Percentiles rank a stretch among this genome's conserved stretches.
Conservation (phyloP, 352 stramenopile species). For the Globisporangium parvum region DNA sequence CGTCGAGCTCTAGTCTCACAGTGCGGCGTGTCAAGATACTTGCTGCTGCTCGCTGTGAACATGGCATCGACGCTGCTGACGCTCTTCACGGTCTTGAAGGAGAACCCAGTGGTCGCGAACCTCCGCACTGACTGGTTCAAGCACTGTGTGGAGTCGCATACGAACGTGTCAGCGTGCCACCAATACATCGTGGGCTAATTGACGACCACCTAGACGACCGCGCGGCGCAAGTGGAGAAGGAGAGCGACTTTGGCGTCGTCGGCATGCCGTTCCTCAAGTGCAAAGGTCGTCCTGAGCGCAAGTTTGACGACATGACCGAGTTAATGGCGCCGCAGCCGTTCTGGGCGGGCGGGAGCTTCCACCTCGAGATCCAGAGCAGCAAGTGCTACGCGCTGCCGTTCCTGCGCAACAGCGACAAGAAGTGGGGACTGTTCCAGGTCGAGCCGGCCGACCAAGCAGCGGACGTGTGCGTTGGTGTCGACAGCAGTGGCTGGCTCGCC, state of each 20-base stretch:
- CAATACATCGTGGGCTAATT: conserved; percentile 52
- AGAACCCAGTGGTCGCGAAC: conserved; percentile 37
- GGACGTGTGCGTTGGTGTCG: conserved; percentile 34
- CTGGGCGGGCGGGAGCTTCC: conserved; percentile 42
- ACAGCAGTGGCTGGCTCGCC: conserved; percentile 35
- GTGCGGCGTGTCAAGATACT: no score
- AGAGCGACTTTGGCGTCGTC: conserved; percentile 32
- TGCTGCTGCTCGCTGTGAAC: conserved; percentile 14
- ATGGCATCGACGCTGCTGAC: conserved; percentile 22
- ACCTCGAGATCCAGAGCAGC: conserved; percentile 48
- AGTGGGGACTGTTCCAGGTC: conserved; percentile 45
- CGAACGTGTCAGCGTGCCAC: conserved; percentile 30
- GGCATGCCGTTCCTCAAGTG: conserved; percentile 50
- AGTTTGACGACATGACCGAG: conserved; percentile 54
- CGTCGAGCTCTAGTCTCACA: no score
- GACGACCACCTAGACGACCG: conserved; percentile 23
- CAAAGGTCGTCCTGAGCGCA: conserved; percentile 22
- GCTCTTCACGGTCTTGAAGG: conserved; percentile 21
- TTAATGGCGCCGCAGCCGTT: conserved; percentile 49
- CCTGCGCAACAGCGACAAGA: conserved; percentile 31
- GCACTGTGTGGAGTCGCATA: conserved; percentile 21
- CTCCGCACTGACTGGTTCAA: conserved; percentile 25
- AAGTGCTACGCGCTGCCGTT: conserved; percentile 36
- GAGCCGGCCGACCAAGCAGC: conserved; percentile 31
- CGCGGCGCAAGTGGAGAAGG: conserved; percentile 28